Evolutionary conservation across 139 green algal species (phyloP), one percentile per base, ranked within the genome.

Genomic region (Edaphochlamys debaryana): DNA sequence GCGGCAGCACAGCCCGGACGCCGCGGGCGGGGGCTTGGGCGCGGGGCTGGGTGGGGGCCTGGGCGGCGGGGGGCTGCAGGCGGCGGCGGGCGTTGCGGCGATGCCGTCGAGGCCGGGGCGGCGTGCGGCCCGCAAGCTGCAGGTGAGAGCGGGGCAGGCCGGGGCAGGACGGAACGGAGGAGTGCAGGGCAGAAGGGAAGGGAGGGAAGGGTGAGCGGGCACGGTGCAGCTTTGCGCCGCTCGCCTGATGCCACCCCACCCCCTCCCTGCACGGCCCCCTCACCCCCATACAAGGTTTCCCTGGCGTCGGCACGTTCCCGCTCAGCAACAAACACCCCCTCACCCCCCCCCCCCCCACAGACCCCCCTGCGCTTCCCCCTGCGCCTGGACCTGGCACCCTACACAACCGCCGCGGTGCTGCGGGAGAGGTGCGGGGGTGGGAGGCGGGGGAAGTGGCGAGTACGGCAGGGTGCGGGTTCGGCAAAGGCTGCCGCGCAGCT

Each of bases 301-400:
- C n/a, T n/a, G n/a, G n/a, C n/a, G n/a, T n/a, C n/a, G n/a, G n/a
- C n/a, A n/a, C n/a, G n/a, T n/a, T n/a, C n/a, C n/a, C n/a, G n/a
- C n/a, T n/a, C n/a, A n/a, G n/a, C n/a, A n/a, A n/a, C n/a, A n/a
- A n/a, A n/a, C n/a, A n/a, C n/a, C n/a, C n/a, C n/a, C n/a, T n/a
- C n/a, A n/a, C n/a, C n/a, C n/a, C n/a, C n/a, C n/a, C n/a, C n/a
- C n/a, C n/a, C n/a, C n/a, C n/a, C n/a, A n/a, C n/a, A n/a, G n/a
- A n/a, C n/a, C n/a, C n/a, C n/a, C n/a, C n/a, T n/a, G n/a, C n/a
- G n/a, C n/a, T n/a, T n/a, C n/a, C n/a, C n/a, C 68, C 90, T 54
- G 7, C 22, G 1, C 6, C 86, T 98, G n/a, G 93, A 98, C 89
- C 92, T 98, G 93, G 48, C 75, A 23, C 95, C 95, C 0, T 98